Base-by-base conservation (phyloP, 1,139 yeast genomes). In the Kurtzmaniella quercitrusa region DNA sequence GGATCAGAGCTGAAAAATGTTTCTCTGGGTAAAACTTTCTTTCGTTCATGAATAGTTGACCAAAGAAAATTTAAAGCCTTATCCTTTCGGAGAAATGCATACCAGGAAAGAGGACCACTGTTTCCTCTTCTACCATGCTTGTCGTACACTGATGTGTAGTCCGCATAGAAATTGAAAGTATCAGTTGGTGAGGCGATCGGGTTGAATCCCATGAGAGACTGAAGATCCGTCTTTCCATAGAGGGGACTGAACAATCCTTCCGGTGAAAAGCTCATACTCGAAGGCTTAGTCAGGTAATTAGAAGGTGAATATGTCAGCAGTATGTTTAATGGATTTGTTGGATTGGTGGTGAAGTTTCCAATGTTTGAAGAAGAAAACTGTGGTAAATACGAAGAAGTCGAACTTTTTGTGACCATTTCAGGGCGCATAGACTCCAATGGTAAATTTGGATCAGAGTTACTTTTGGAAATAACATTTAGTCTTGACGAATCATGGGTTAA, bases 61-160 rank as follows among this genome's bases (percentile, higher is more conserved):
- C 42, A 35, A 3, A 37, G 15, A 14, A 40, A 22, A 14, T 12
- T 39, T 19, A 42, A 21, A 12, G 26, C 57, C 21, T 46, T 41
- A 45, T 70, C 74, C 22, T 57, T 43, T 41, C 57, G 55, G 41
- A 66, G 52, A 30, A 68, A 47, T 12, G 67, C 50, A 4, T 61
- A 44, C 71, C 73, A 66, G n/a, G 66, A 55, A 28, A 69, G 57
- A 1, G 74, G 73, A 1, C 71, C 68, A 46, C 55, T 60, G 38
- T 56, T 53, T 30, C 57, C 47, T 45, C 63, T 33, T 19, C 60
- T 45, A 3, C 55, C 36, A 21, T 59, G 68, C 38, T 56, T 54
- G 36, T 54, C 54, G 18, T 51, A 50, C 1, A 66, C 45, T 5
- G 68, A 54, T 14, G 56, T 50, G 45, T 66, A 65, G 2, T 65